Conservation (phyloP, 1,139 yeast species). For the Lodderomyces parapsilosis region DNA sequence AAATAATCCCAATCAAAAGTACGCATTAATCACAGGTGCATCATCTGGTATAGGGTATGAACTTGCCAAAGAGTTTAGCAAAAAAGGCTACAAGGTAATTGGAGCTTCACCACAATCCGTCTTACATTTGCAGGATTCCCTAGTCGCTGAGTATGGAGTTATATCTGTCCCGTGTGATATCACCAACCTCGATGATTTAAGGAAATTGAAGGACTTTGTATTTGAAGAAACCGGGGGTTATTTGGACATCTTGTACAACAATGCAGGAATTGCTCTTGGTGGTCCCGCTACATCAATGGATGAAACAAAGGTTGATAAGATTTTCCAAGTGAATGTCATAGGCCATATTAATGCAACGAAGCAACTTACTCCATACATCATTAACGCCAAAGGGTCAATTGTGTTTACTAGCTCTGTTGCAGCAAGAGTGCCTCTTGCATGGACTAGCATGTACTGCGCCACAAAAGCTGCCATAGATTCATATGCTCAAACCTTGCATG, state of each 20-base stretch:
- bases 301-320: constrained; percentile 22
- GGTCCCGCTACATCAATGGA: constrained; percentile 34
- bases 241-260: constrained; percentile 34
- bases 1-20: constrained; percentile 7
- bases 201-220: constrained; percentile 22
- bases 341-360: constrained; percentile 41
- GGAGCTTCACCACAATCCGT: constrained; percentile 30
- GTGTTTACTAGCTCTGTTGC: constrained; percentile 41
- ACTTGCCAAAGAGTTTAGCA: constrained; percentile 25
- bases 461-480: constrained; percentile 70
- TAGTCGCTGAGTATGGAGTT: constrained; percentile 28
- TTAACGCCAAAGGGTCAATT: constrained; percentile 33
- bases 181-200: constrained; percentile 27
- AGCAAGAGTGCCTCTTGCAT: constrained; percentile 34
- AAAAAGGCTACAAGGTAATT: constrained; percentile 34
- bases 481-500: constrained; percentile 59
- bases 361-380: constrained; percentile 28
- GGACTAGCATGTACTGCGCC: constrained; percentile 34
- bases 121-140: constrained; percentile 26
- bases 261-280: constrained; percentile 32
- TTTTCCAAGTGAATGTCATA: constrained; percentile 35
- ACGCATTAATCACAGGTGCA: constrained; percentile 40
- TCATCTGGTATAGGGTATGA: constrained; percentile 42
- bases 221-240: constrained; percentile 25
- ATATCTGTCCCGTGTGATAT: constrained; percentile 34